Percentiles rank a stretch among this genome's conserved stretches.
phyloP scores from a whole-genome alignment of 768 basidiomycete species.

The Suillus paluster region DNA sequence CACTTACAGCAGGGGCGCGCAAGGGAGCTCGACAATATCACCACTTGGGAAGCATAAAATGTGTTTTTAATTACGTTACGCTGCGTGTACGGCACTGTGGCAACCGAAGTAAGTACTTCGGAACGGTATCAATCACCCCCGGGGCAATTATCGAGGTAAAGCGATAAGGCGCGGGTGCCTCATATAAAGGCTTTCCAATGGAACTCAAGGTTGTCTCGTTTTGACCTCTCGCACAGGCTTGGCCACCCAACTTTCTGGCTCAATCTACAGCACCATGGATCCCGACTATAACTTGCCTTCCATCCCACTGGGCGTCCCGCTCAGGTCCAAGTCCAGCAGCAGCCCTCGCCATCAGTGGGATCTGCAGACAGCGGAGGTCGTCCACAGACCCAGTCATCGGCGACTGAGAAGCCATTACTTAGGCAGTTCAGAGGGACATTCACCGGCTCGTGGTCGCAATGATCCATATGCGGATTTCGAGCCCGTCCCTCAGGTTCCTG shows the following conservation, averaged over 20 bases:
- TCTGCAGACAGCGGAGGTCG: not conserved
- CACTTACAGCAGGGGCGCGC: not conserved
- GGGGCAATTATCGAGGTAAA: not conserved
- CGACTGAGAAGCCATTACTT: conserved; percentile 16
- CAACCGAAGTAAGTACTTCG: not conserved
- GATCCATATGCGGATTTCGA: conserved; percentile 18
- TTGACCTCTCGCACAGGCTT: not conserved
- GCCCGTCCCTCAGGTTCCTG: conserved; percentile 3
- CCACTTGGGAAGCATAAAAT: not conserved
- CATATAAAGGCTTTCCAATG: not conserved
- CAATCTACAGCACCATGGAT: conserved; percentile 21
- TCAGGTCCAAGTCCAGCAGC: not conserved
- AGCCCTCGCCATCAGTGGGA: not conserved
- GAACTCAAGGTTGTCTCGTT: no score
- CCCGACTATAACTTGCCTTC: not conserved
- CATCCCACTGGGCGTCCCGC: not conserved
- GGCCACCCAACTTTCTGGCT: no score
- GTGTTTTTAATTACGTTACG: conserved; percentile 3
- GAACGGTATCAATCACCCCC: not conserved
- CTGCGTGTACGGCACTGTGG: not conserved
- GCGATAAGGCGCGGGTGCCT: not conserved
- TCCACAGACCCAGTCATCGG: conserved; percentile 9
- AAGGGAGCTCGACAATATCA: not conserved
- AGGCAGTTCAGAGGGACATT: conserved; percentile 12
- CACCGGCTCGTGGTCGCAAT: not conserved